phyloP scores from a whole-genome alignment of 2,329 filamentous ascomycete genomes.

The Ceratocystis colombiana region DNA sequence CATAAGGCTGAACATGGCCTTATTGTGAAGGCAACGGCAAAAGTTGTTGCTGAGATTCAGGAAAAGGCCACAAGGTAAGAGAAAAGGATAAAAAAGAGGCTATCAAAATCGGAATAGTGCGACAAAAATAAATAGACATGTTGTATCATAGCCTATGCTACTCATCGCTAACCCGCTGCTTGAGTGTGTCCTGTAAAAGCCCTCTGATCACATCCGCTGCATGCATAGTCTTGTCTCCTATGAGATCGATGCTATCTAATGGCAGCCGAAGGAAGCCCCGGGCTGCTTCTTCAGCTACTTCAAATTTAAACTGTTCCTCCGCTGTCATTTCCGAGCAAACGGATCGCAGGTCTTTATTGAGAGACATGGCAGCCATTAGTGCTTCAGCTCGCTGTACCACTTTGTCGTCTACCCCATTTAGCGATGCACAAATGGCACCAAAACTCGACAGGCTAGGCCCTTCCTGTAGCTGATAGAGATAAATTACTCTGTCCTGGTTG shows the following conservation, averaged over 20 bases:
- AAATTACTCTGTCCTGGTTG: slow-evolving; percentile 55
- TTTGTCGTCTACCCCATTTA: slow-evolving; percentile 67
- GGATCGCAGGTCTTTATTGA: slow-evolving; percentile 65
- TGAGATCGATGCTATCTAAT: neutral
- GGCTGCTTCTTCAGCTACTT: slow-evolving; percentile 53
- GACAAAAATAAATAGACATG: slow-evolving; percentile 2
- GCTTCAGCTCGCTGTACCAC: slow-evolving; percentile 68
- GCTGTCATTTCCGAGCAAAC: slow-evolving; percentile 61
- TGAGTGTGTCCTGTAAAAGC: slow-evolving; percentile 12
- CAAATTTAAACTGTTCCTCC: slow-evolving; percentile 55
- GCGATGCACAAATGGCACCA: slow-evolving; percentile 71
- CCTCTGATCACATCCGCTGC: slow-evolving; percentile 17
- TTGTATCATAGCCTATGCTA: neutral
- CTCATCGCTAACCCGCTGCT: neutral
- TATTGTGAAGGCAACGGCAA: slow-evolving; percentile 63
- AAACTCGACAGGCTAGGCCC: slow-evolving; percentile 74
- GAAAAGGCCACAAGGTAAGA: slow-evolving; percentile 23
- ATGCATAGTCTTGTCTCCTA: slow-evolving; percentile 16
- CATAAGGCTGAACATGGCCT: slow-evolving; percentile 66
- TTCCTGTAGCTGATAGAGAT: slow-evolving; percentile 58
- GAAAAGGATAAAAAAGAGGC: neutral
- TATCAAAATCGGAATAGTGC: neutral
- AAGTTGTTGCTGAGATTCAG: slow-evolving; percentile 37
- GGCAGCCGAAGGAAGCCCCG: slow-evolving; percentile 43
- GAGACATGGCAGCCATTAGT: slow-evolving; percentile 56